These are phyloP conservation scores for Pichia manshurica DNA, from an alignment of 805 yeast genomes.

Conservation along the genomic window DNA sequence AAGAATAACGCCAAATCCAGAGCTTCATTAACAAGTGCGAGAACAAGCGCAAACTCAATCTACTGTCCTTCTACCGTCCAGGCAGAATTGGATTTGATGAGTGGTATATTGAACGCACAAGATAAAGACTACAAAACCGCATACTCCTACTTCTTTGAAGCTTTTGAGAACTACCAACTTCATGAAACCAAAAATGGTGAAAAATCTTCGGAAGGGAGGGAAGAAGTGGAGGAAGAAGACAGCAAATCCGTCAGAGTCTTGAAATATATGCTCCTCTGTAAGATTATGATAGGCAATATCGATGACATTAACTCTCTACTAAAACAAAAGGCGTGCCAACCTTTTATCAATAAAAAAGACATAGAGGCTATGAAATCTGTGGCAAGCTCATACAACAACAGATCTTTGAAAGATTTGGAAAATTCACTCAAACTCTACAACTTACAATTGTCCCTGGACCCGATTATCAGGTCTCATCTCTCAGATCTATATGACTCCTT, in stretches of 20 bases:
- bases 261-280: conserved; percentile 88
- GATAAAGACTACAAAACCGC: conserved; percentile 97
- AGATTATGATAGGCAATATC: conserved; percentile 83
- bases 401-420: conserved; percentile 89
- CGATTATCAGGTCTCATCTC: conserved; percentile 85
- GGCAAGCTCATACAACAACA: conserved; percentile 80
- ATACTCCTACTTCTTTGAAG: conserved; percentile 88
- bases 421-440: conserved; percentile 66
- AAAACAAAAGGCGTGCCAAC: conserved; percentile 50
- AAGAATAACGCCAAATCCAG: conserved; percentile 86
- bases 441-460: conserved; percentile 74
- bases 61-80: conserved; percentile 92
- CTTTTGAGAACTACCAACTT: conserved; percentile 81
- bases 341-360: conserved; percentile 56
- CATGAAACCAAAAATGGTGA: conserved; percentile 24
- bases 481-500: conserved; percentile 88
- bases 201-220: background rate
- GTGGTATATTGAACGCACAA: conserved; percentile 93
- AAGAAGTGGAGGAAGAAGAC: conserved; percentile 39
- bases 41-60: conserved; percentile 95
- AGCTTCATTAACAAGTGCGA: conserved; percentile 89
- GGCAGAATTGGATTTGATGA: conserved; percentile 91
- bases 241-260: conserved; percentile 53
- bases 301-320: conserved; percentile 81
- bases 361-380: conserved; percentile 96